Base-by-base conservation (phyloP, 2,329 filamentous ascomycete genomes). In the Microcyclosporella mali region DNA sequence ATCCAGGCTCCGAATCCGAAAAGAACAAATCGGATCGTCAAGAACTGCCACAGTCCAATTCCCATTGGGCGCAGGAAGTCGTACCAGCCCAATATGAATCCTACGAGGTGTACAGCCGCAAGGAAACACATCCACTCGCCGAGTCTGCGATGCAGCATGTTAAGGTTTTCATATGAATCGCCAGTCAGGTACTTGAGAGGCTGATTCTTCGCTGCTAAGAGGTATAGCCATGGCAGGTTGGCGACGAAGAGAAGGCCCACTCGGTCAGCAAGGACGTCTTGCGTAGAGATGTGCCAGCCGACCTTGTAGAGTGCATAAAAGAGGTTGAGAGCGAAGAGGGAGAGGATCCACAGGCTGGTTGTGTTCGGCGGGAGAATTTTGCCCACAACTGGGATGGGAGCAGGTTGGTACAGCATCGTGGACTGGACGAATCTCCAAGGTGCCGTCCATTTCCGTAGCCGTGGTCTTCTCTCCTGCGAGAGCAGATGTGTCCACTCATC, bases 141-240 rank as follows among this genome's bases (percentile, higher is more conserved):
- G 1, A 82, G 68, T 3, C 79, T 70, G 28, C 80, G 75, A 57
- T 84, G 80, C 42, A 83, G 73, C 34, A 84, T 74, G 56, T 84
- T 82, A 32, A 84, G 66, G 4, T 75, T 72, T 60, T 84, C 80
- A 55, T 84, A 84, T 0, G 79, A 82, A 49, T 74, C 73, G 3
- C 80, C 79, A 0, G 79, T 82, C 14, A 84, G 64, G 2, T 70
- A 52, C 45, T 75, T 75, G 27, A 84, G 56, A 0, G 80, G 81
- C 49, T 82, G 79, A 46, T 79, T 84, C 59, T 84, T 85, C 25
- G 81, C 80, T 2, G 77, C 73, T 3, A 84, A 67, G 3, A 84
- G 65, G 57, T 84, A 84, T 2, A 84, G 66, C 30, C 74, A 60
- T 3, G 73, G 72, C 1, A 77, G 60, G 43, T 75, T 76, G 9